Evolutionary conservation across 768 basidiomycete species (phyloP), one percentile per base, ranked within the genome.

Genomic region (Leccinum obscurum): DNA sequence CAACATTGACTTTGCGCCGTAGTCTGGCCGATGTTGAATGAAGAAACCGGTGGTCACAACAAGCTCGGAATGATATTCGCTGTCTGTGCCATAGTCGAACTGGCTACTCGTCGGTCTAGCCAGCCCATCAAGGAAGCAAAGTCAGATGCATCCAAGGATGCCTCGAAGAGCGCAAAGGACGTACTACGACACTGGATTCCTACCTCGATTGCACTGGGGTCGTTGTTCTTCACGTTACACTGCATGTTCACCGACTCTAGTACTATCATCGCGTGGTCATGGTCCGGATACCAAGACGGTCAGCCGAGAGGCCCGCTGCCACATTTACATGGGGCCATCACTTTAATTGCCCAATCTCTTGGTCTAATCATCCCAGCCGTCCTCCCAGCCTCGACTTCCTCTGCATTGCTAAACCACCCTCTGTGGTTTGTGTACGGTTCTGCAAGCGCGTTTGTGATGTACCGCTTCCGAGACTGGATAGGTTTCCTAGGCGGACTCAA

Each of bases 241-340:
- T 86, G 84, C 51, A 79, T 92, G 48, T 76, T 93, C 54, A 81
- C 86, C 3, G 93, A 95, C 59, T 77, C 89, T 2, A 88, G 86
- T 64, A 91, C 92, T 0, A 81, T 93, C 50, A 80, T 94, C 59
- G 85, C 90, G 20, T 93, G 91, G 89, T 88, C 90, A 2, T 95
- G 93, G 93, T 89, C 91, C 0, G 93, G 93, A n/a, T 95, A 88
- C 63, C 82, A 85, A 22, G 77, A 87, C 49, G 75, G 81, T 39
- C 68, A 69, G 4, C 81, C 86, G 35, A 81, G 76, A 54, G 93
- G 93, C 1, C 93, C 93, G 2, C 71, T 88, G 2, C 87, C 92
- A 7, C 84, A 89, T 65, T 72, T 89, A 5, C 86, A 89, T 66
- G 86, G 85, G n/a, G 80, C 83, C 0, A 70, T 90, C 52, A 91